A percentile compares a stretch with the other conserved stretches of the same genome.
Conservation (phyloP, 2,329 filamentous ascomycete genomes). For the Neofusicoccum cordaticola region DNA sequence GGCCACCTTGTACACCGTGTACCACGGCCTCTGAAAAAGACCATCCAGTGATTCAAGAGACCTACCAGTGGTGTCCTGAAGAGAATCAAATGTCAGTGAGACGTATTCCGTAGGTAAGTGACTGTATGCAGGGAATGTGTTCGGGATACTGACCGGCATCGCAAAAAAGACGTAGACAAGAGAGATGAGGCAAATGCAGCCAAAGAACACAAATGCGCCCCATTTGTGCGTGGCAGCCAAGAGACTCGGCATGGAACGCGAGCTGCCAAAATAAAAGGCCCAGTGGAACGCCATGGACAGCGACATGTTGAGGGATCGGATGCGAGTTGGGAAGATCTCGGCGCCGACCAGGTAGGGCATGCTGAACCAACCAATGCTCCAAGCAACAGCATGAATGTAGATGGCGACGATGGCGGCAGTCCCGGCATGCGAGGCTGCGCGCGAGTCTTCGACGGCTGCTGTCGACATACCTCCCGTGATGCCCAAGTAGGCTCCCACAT, state of each 20-base stretch:
- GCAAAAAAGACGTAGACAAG: slow-evolving; percentile 34
- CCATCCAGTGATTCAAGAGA: slow-evolving; percentile 23
- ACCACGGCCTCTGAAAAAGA: slow-evolving; percentile 22
- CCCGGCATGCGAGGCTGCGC: slow-evolving; percentile 26
- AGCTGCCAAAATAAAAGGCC: slow-evolving; percentile 36
- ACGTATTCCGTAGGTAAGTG: too few relatives aligned
- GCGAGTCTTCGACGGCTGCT: slow-evolving; percentile 27
- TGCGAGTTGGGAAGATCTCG: slow-evolving; percentile 40
- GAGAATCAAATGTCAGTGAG: not conserved
- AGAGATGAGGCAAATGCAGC: slow-evolving; percentile 27
- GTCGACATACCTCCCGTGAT: slow-evolving; percentile 21
- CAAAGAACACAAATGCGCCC: slow-evolving; percentile 33
- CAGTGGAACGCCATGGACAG: slow-evolving; percentile 38
- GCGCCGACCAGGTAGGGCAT: slow-evolving; percentile 48
- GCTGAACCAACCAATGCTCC: slow-evolving; percentile 49
- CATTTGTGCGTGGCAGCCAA: slow-evolving; percentile 32
- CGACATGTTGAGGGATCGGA: not conserved
- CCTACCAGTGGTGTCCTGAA: slow-evolving; percentile 21
- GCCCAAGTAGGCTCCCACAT: slow-evolving; percentile 23
- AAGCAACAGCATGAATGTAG: slow-evolving; percentile 45
- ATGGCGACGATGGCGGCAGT: slow-evolving; percentile 44
- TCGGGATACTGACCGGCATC: slow-evolving; percentile 23
- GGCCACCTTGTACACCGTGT: slow-evolving; percentile 21
- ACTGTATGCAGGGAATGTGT: too few relatives aligned
- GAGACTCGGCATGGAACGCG: slow-evolving; percentile 34